Evolutionary conservation across 176 grass and related monocot genomes (phyloP).

Genomic region (Cenchrus americanus): DNA sequence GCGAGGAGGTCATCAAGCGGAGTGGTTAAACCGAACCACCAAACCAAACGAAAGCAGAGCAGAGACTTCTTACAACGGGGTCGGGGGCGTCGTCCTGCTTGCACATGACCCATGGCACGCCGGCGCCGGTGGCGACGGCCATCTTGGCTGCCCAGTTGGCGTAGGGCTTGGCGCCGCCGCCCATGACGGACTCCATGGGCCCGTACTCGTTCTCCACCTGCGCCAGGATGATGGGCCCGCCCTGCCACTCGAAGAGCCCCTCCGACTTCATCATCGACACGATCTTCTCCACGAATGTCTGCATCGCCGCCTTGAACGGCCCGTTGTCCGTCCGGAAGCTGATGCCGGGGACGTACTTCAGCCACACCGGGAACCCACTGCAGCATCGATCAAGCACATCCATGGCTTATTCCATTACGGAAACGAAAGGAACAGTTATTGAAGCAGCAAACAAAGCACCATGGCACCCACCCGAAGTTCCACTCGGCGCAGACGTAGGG

Average conservation of each 20-base stretch:
- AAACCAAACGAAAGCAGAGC: not conserved
- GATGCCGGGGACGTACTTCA: constrained; percentile 96
- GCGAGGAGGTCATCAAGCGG: not conserved
- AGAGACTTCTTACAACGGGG: constrained; percentile 56
- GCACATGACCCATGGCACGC: constrained; percentile 97
- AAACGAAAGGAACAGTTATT: too few relatives aligned
- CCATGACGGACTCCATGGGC: constrained; percentile 82
- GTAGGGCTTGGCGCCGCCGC: constrained; percentile 72
- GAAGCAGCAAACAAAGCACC: not conserved
- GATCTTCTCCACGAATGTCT: constrained; percentile 86
- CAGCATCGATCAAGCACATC: too few relatives aligned
- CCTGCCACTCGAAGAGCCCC: constrained; percentile 78
- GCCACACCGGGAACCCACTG: constrained; percentile 96
- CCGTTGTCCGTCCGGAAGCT: constrained; percentile 90
- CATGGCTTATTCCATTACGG: too few relatives aligned
- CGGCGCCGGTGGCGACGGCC: constrained; percentile 81
- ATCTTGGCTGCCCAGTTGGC: constrained; percentile 86
- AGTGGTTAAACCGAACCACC: not conserved
- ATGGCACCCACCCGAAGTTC: constrained; percentile 66
- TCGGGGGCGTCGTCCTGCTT: constrained; percentile 98
- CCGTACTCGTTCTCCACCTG: constrained; percentile 99
- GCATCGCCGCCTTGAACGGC: constrained; percentile 96
- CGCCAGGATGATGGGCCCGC: constrained; percentile 87
- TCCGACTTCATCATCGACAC: constrained; percentile 96
- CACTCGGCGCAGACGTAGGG: constrained; percentile 97